Base-by-base conservation (phyloP, 352 stramenopile genomes). In the Pythium aristosporum region DNA sequence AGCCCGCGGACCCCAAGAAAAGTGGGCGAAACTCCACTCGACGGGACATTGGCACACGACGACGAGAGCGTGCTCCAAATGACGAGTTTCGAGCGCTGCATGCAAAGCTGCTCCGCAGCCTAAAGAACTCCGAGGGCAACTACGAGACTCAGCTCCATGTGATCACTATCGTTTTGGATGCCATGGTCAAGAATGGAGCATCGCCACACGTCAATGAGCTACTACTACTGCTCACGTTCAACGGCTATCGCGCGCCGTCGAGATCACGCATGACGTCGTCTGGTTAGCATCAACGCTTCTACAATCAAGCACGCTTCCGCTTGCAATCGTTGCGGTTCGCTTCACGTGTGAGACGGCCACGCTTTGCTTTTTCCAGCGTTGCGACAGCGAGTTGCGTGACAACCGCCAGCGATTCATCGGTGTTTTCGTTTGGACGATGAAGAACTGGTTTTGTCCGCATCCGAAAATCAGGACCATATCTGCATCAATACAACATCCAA, bases 201-300 rank as follows among this genome's bases (percentile, higher is more conserved):
- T 89, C 81, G 15, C 72, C 81, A 11, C 76, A 94, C 61, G 76
- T 92, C 16, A 82, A 75, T 20, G 77, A 91, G 47, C 74, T 92
- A 21, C 61, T 89, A 23, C 76, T 79, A 16, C 77, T 88, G 30
- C 77, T 94, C 48, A 94, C 90, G 58, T 94, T 81, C 71, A 94
- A 94, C 51, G 79, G 74, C 57, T 89, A 80, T 41, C 89, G 89
- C 49, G 49, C 41, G 11, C 36, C 65, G 11, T 49, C 60, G 25
- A 58, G 20, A 54, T 46, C 55, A 32, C 41, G 55, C 3, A n/a
- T 32, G n/a, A n/a, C 50, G 20, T 32, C 50, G 50, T 46, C 43
- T 10, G 16, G 43, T 15, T 61, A 41, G 20, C 2, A 41, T 7
- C 39, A 18, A 46, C 8, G 8, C 11, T 2, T 39, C 8, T 37